Evolutionary conservation across 768 basidiomycete species (phyloP).

Genomic region (Porphyrellus cyaneotinctus): DNA sequence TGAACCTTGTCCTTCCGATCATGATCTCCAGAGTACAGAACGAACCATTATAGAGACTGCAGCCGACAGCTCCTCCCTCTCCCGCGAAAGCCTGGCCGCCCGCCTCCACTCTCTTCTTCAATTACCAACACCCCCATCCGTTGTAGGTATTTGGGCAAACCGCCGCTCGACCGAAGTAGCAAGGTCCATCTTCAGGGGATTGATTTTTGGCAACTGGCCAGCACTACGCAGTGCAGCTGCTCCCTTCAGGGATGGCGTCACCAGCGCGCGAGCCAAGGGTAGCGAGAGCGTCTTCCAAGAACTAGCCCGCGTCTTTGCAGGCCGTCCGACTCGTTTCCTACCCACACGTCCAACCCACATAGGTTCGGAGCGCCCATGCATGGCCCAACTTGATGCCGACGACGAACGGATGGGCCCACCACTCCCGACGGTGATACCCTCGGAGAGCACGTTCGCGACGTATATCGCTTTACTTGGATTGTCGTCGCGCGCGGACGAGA

Average conservation of each 20-base stretch:
- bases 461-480: constrained; percentile 62
- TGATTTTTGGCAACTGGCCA: constrained; percentile 57
- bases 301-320: constrained; percentile 13
- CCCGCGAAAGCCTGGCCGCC: constrained; percentile 9
- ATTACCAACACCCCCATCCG: constrained; percentile 26
- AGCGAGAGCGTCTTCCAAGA: constrained; percentile 19
- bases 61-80: background rate
- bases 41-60: background rate
- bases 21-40: background rate
- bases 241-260: constrained; percentile 37
- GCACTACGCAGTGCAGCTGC: constrained; percentile 29
- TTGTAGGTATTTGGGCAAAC: constrained; percentile 43
- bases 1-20: background rate
- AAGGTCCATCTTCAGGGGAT: constrained; percentile 49
- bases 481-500: constrained; percentile 47
- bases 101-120: constrained; percentile 13
- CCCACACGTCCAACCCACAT: background rate
- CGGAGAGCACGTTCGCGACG: constrained; percentile 48
- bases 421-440: constrained; percentile 41
- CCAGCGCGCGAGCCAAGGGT: constrained; percentile 12
- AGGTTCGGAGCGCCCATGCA: constrained; percentile 6
- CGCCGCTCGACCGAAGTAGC: constrained; percentile 46
- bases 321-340: constrained; percentile 11
- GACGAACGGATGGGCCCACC: constrained; percentile 13
- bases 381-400: background rate